Conservation (phyloP, 371 early-diverging fungal genomes). For the Mucor plumbeus region DNA sequence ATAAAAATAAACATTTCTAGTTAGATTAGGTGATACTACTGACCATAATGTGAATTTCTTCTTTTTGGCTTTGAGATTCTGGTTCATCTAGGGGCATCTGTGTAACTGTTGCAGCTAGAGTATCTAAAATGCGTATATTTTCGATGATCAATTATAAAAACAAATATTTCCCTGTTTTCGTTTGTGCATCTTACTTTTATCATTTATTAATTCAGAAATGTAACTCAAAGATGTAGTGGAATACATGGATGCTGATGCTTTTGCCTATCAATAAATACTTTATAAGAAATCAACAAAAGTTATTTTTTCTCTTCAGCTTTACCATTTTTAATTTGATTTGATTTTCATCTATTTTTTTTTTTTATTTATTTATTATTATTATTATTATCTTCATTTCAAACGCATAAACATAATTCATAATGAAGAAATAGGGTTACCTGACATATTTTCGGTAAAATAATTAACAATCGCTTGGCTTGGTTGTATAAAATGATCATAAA, state of each 20-base stretch:
- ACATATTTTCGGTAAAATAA: slow-evolving; percentile 17
- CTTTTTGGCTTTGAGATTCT: background rate
- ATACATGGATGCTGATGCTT: slow-evolving; percentile 3
- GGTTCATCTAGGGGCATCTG: background rate
- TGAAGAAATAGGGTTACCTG: background rate
- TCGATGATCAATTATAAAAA: background rate
- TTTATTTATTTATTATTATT: no score
- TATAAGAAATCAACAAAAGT: no score
- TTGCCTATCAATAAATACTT: background rate
- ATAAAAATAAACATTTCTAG: background rate
- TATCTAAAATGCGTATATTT: background rate
- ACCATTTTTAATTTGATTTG: slow-evolving; percentile 10
- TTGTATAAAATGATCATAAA: slow-evolving; percentile 18
- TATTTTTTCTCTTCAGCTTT: background rate
- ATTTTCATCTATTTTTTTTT: slow-evolving; percentile 9
- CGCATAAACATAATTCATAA: background rate
- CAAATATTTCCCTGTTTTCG: background rate
- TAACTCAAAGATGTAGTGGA: slow-evolving; percentile 7
- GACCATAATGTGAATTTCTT: slow-evolving; percentile 1
- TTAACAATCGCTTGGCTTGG: slow-evolving; percentile 21
- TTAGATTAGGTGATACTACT: background rate
- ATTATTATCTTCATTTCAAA: background rate
- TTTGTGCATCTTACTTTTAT: slow-evolving; percentile 1
- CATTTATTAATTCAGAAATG: slow-evolving; percentile 6
- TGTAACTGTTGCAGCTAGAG: background rate